phyloP scores from a whole-genome alignment of 352 stramenopile species.

The Pythium diclinum region DNA sequence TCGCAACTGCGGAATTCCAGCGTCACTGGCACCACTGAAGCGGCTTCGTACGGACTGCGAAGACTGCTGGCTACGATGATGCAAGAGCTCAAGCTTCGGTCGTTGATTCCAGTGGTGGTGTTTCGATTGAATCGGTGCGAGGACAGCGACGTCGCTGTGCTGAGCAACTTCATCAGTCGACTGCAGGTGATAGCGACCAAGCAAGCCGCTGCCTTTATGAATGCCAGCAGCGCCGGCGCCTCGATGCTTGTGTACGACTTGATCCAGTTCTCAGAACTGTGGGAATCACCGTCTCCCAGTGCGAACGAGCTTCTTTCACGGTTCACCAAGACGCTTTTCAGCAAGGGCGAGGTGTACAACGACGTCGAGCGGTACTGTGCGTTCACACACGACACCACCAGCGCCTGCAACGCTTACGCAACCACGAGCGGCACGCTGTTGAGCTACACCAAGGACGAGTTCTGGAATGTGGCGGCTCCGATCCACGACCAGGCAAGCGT shows the following conservation, averaged over 20 bases:
- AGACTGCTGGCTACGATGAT: constrained; percentile 51
- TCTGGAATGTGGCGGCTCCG: constrained; percentile 31
- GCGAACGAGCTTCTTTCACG: constrained; percentile 37
- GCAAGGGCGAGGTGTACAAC: constrained; percentile 37
- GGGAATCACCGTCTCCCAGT: constrained; percentile 52
- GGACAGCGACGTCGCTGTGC: constrained; percentile 38
- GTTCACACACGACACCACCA: constrained; percentile 43
- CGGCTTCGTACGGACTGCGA: constrained; percentile 40
- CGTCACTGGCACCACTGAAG: constrained; percentile 13
- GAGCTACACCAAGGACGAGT: constrained; percentile 34
- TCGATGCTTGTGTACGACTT: constrained; percentile 53
- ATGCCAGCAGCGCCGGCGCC: constrained; percentile 12
- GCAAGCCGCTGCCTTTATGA: constrained; percentile 2
- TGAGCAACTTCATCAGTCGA: constrained; percentile 34
- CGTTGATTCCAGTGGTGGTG: constrained; percentile 60
- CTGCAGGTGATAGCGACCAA: constrained; percentile 13
- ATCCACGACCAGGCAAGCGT: constrained; percentile 42
- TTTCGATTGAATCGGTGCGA: constrained; percentile 59
- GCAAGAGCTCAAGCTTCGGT: constrained; percentile 39
- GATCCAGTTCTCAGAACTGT: constrained; percentile 75
- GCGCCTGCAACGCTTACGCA: constrained; percentile 32
- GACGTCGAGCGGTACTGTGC: constrained; percentile 59
- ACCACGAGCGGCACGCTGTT: constrained; percentile 20
- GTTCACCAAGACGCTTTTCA: constrained; percentile 50
- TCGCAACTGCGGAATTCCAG: constrained; percentile 8